Percentiles rank a stretch among this genome's conserved stretches.
Conservation (phyloP, 176 grass and related monocot genomes). For the Avena atlantica region DNA sequence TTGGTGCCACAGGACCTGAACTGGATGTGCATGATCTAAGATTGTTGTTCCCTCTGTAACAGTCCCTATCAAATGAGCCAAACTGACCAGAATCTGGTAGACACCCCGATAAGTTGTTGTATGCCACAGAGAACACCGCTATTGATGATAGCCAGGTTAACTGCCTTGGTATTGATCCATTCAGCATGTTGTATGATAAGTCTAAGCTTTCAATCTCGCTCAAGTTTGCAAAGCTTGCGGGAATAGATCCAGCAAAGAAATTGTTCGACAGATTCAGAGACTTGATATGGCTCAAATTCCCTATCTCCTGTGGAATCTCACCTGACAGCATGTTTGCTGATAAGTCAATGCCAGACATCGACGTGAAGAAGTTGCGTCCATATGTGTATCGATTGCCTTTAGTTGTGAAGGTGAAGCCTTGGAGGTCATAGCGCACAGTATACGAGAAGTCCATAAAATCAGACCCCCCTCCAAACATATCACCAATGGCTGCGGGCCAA, state of each 20-base stretch:
- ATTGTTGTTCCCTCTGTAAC: conserved; percentile 29
- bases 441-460: neutral
- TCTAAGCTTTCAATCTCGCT: conserved; percentile 42
- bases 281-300: conserved; percentile 20
- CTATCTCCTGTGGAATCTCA: conserved; percentile 30
- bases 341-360: conserved; percentile 26
- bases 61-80: neutral
- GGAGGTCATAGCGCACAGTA: neutral
- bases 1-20: neutral
- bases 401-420: conserved; percentile 24
- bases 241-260: conserved; percentile 22
- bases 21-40: neutral
- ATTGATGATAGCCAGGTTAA: neutral
- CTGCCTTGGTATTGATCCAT: conserved; percentile 30
- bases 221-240: conserved; percentile 19
- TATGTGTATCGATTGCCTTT: neutral
- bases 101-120: conserved; percentile 52
- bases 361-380: neutral
- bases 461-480: no score
- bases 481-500: no score
- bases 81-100: conserved; percentile 35
- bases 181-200: conserved; percentile 40
- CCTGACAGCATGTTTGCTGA: conserved; percentile 39
- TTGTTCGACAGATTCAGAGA: conserved; percentile 41
- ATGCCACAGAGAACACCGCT: conserved; percentile 43